phyloP scores from a whole-genome alignment of 23 red algal genomes.

The Chondrus crispus region DNA sequence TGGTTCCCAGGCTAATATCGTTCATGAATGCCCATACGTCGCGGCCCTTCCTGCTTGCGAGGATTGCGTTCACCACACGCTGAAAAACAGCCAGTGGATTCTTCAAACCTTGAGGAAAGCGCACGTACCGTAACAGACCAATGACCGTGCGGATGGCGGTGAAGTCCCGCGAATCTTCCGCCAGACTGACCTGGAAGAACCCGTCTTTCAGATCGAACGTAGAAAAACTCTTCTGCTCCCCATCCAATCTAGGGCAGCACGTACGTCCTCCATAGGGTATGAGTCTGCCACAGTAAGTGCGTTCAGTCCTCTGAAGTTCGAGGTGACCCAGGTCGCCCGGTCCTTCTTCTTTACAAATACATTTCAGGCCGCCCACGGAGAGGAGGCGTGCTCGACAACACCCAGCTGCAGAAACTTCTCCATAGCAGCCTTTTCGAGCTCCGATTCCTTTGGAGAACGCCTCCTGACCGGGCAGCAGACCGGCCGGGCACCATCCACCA shows the following conservation, averaged over 20 bases:
- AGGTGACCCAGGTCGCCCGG: background rate
- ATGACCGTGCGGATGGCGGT: slow-evolving; percentile 34
- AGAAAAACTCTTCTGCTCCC: slow-evolving; percentile 8
- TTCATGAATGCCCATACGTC: background rate
- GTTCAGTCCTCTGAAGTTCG: slow-evolving; percentile 3
- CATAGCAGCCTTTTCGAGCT: background rate
- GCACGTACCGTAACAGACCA: slow-evolving; percentile 21
- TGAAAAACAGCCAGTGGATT: background rate
- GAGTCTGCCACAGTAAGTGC: background rate
- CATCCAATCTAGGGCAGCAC: background rate
- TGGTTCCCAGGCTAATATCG: slow-evolving; percentile 1
- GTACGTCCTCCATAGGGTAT: slow-evolving; percentile 26
- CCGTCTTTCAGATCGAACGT: background rate
- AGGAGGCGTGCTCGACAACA: background rate
- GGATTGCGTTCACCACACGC: background rate
- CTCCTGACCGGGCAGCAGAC: background rate
- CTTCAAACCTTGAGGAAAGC: background rate
- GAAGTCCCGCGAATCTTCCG: background rate
- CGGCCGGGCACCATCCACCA: background rate
- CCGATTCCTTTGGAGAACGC: background rate
- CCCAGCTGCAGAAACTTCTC: background rate
- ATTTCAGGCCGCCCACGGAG: background rate
- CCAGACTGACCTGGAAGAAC: background rate
- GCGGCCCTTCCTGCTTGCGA: background rate
- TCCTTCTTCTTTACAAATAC: background rate